phyloP scores from a whole-genome alignment of 768 basidiomycete species.

The Cubamyces lactineus region DNA sequence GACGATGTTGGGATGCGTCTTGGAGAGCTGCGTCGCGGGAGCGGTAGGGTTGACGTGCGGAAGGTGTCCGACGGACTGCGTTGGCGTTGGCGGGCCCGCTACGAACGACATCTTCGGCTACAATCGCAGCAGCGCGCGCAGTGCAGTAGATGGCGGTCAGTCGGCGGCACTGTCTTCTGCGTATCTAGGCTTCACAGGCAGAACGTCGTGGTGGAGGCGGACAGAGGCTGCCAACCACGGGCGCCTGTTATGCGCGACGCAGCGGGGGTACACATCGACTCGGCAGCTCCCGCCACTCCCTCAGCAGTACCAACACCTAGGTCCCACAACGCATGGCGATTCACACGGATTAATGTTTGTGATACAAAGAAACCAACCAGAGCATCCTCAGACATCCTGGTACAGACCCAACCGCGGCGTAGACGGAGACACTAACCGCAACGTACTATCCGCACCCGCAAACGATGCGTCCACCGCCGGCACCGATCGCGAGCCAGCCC shows the following conservation, averaged over 20 bases:
- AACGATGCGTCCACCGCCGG: slow-evolving; percentile 21
- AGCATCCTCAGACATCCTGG: neutral
- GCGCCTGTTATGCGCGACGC: no score
- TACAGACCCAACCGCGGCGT: slow-evolving; percentile 16
- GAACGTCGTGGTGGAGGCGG: neutral
- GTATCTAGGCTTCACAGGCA: no score
- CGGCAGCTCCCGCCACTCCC: no score
- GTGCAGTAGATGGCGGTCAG: no score
- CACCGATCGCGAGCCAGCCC: neutral
- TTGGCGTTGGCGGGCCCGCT: neutral
- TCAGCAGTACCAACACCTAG: no score
- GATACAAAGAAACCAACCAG: no score
- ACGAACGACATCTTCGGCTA: neutral
- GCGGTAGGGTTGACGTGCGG: slow-evolving; percentile 8
- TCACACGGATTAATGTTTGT: no score
- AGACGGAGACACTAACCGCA: slow-evolving; percentile 27
- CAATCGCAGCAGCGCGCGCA: neutral
- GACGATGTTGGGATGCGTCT: slow-evolving; percentile 19
- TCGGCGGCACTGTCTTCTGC: no score
- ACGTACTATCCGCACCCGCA: slow-evolving; percentile 24
- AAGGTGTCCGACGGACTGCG: slow-evolving; percentile 4
- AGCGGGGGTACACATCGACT: no score
- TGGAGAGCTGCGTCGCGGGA: slow-evolving; percentile 14
- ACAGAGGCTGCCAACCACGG: neutral
- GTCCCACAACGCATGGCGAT: no score